A percentile compares a stretch with the other conserved stretches of the same genome.
phyloP scores from a whole-genome alignment of 1,139 yeast species.

The Blastobotrys proliferans region DNA sequence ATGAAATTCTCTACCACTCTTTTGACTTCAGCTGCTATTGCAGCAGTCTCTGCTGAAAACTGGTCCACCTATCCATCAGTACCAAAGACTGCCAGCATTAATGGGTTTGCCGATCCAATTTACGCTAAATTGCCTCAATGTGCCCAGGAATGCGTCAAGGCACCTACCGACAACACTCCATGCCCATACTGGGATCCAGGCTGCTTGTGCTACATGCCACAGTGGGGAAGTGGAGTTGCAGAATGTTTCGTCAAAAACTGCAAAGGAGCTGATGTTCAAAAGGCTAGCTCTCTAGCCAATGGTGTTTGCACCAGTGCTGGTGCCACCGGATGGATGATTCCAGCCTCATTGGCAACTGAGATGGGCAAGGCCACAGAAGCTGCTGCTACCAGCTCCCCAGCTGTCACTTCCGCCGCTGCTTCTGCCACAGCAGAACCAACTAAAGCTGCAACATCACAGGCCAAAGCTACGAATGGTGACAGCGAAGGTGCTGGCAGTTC shows the following conservation, averaged over 20 bases:
- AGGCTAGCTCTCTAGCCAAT: slow-evolving; percentile 42
- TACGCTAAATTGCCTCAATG: slow-evolving; percentile 42
- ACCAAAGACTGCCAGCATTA: slow-evolving; percentile 47
- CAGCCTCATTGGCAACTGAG: slow-evolving; percentile 42
- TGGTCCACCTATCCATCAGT: slow-evolving; percentile 46
- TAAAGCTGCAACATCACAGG: too few species aligned
- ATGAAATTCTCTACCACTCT: neutral
- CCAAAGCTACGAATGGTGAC: too few species aligned
- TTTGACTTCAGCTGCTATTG: slow-evolving; percentile 9
- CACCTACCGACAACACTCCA: slow-evolving; percentile 18
- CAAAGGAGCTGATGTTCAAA: slow-evolving; percentile 35
- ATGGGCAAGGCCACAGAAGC: too few species aligned
- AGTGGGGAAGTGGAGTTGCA: slow-evolving; percentile 46
- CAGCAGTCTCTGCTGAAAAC: slow-evolving; percentile 24
- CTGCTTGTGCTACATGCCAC: slow-evolving; percentile 49
- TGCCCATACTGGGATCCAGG: slow-evolving; percentile 57
- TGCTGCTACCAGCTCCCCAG: too few species aligned
- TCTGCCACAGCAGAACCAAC: too few species aligned
- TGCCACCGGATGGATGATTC: slow-evolving; percentile 46
- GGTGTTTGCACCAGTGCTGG: slow-evolving; percentile 45
- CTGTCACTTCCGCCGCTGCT: too few species aligned
- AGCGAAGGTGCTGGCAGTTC: too few species aligned
- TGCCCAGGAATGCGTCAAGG: slow-evolving; percentile 34
- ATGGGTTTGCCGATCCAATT: slow-evolving; percentile 52
- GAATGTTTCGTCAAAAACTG: slow-evolving; percentile 44